Percentiles rank a stretch among this genome's conserved stretches.
phyloP scores from a whole-genome alignment of 352 stramenopile genomes.

The Pythium volutum region DNA sequence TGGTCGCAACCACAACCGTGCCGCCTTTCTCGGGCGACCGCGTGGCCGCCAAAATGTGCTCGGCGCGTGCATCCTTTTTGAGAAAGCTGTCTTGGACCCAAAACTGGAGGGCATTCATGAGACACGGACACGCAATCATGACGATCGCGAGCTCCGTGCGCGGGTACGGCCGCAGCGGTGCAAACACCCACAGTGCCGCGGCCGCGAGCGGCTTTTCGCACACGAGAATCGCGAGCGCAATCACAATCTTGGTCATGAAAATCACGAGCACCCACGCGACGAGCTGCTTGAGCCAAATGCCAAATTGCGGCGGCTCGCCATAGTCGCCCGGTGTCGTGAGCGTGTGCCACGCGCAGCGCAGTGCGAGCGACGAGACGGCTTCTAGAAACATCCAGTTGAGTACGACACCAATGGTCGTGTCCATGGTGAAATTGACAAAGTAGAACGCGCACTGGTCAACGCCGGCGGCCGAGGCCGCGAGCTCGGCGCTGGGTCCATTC shows the following conservation, averaged over 20 bases:
- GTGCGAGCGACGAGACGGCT: conserved; percentile 47
- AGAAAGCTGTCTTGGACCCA: conserved; percentile 90
- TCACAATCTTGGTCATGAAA: conserved; percentile 73
- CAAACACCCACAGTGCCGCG: conserved; percentile 65
- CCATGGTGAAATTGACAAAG: conserved; percentile 88
- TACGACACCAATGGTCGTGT: conserved; percentile 82
- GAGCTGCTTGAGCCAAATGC: conserved; percentile 71
- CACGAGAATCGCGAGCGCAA: conserved; percentile 67
- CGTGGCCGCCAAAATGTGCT: conserved; percentile 23
- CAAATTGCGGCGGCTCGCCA: conserved; percentile 56
- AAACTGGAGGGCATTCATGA: conserved; percentile 89
- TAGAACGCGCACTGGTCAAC: conserved; percentile 79
- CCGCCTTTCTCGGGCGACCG: conserved; percentile 7
- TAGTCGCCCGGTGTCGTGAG: conserved; percentile 76
- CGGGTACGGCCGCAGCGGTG: conserved; percentile 59
- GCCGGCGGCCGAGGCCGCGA: conserved; percentile 17
- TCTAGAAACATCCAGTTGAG: conserved; percentile 81
- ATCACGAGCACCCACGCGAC: conserved; percentile 82
- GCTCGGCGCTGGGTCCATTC: conserved; percentile 33
- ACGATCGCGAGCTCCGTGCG: conserved; percentile 76
- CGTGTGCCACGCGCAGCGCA: conserved; percentile 53
- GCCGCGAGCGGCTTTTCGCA: conserved; percentile 62
- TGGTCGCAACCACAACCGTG: too few species aligned
- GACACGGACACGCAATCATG: conserved; percentile 85
- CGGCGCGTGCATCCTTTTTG: conserved; percentile 70